These are phyloP conservation scores for Fusarium lyarnte DNA, from an alignment of 2,329 filamentous ascomycete species.

Conservation along the genomic window DNA sequence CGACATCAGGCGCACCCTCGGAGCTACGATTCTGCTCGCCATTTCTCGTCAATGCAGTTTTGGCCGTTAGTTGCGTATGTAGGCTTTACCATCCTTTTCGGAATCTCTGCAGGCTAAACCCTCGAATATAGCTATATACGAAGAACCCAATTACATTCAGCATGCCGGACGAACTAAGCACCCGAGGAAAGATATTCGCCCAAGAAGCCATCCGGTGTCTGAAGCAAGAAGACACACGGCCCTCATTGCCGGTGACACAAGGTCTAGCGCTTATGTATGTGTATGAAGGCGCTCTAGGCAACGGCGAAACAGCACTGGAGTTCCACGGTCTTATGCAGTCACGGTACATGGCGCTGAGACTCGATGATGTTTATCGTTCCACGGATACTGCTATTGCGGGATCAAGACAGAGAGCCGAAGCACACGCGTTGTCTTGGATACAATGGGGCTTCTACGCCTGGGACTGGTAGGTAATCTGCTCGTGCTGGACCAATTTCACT, in stretches of 20 bases:
- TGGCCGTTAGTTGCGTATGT: slow-evolving; percentile 33
- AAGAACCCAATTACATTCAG: slow-evolving; percentile 9
- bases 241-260: slow-evolving; percentile 10
- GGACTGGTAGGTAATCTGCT: slow-evolving; percentile 16
- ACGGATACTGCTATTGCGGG: slow-evolving; percentile 17
- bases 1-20: neutral
- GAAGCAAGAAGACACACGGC: slow-evolving; percentile 4
- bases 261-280: slow-evolving; percentile 21
- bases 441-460: slow-evolving; percentile 31
- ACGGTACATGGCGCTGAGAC: slow-evolving; percentile 14
- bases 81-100: neutral
- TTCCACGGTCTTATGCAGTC: slow-evolving; percentile 24
- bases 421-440: slow-evolving; percentile 28
- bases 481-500: neutral
- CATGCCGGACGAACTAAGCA: neutral
- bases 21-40: slow-evolving; percentile 25
- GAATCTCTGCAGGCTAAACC: neutral
- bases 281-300: slow-evolving; percentile 20
- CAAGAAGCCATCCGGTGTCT: slow-evolving; percentile 15
- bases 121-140: slow-evolving; percentile 3
- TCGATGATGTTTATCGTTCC: slow-evolving; percentile 20
- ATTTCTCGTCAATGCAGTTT: slow-evolving; percentile 31
- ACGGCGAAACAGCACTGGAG: slow-evolving; percentile 1
- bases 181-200: slow-evolving; percentile 16
- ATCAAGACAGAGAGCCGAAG: slow-evolving; percentile 15